Conservation (phyloP, 257 asterid species). For the Gentiana dahurica region DNA sequence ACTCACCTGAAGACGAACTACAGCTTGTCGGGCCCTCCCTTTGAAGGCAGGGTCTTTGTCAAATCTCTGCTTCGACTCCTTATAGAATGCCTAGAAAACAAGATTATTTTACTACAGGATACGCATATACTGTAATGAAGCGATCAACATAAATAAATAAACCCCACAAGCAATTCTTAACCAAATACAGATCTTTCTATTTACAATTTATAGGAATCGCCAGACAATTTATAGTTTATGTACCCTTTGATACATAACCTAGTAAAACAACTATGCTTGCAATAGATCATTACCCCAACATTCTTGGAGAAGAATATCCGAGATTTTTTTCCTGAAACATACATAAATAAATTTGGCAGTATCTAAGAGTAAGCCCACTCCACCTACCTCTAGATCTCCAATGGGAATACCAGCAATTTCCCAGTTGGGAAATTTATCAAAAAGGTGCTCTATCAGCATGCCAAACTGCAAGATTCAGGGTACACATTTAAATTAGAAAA, state of each 20-base stretch:
- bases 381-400: conserved; percentile 79
- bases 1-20: conserved; percentile 90
- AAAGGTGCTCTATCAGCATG: conserved; percentile 76
- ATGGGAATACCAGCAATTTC: conserved; percentile 60
- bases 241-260: neutral
- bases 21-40: conserved; percentile 84
- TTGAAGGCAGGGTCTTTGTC: conserved; percentile 69
- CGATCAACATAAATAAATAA: no score
- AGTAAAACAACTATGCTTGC: no score
- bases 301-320: neutral
- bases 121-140: no score
- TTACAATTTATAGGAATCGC: no score
- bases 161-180: no score
- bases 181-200: no score
- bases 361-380: neutral
- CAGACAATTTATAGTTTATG: no score
- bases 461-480: conserved; percentile 55
- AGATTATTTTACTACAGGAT: neutral
- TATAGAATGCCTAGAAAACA: conserved; percentile 58
- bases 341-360: neutral
- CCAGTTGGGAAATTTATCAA: conserved; percentile 55
- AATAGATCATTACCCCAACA: no score
- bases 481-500: neutral
- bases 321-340: no score
- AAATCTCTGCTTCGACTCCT: conserved; percentile 80